A percentile compares a stretch with the other conserved stretches of the same genome.
These are phyloP conservation scores for Skeletonema potamos DNA, from an alignment of 108 stramenopile genomes.

Conservation along the genomic window DNA sequence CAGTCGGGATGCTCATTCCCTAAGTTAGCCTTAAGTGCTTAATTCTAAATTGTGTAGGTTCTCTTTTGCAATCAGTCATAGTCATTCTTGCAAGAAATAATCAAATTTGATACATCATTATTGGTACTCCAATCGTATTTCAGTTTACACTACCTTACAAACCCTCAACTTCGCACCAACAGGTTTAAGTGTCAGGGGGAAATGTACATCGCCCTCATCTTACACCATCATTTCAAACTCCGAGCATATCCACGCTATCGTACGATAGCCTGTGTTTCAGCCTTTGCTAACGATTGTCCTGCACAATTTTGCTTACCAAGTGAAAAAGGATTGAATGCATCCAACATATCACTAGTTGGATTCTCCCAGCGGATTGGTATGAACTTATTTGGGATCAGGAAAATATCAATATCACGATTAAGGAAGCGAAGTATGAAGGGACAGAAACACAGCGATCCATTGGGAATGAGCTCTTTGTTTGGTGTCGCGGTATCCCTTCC, in stretches of 20 bases:
- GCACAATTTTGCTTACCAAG: slow-evolving; percentile 23
- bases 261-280: background rate
- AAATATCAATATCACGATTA: slow-evolving; percentile 11
- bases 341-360: slow-evolving; percentile 24
- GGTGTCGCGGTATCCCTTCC: slow-evolving; percentile 17
- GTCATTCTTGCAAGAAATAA: too few relatives aligned
- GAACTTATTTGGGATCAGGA: slow-evolving; percentile 3
- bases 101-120: too few relatives aligned
- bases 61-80: too few relatives aligned
- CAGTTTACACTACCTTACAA: background rate
- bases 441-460: slow-evolving; percentile 1
- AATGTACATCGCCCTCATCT: background rate
- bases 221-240: background rate
- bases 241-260: background rate
- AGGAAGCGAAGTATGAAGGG: background rate
- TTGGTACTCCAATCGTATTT: too few relatives aligned
- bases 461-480: slow-evolving; percentile 12
- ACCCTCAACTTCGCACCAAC: background rate
- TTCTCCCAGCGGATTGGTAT: slow-evolving; percentile 37
- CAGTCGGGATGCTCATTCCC: background rate
- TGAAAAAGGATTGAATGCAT: slow-evolving; percentile 18
- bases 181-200: background rate
- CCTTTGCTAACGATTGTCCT: slow-evolving; percentile 28
- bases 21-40: too few relatives aligned
- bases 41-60: too few relatives aligned